A percentile compares a stretch with the other conserved stretches of the same genome.
Evolutionary conservation across 352 stramenopile species (phyloP).

Genomic region (Halophytophthora polymorphica): DNA sequence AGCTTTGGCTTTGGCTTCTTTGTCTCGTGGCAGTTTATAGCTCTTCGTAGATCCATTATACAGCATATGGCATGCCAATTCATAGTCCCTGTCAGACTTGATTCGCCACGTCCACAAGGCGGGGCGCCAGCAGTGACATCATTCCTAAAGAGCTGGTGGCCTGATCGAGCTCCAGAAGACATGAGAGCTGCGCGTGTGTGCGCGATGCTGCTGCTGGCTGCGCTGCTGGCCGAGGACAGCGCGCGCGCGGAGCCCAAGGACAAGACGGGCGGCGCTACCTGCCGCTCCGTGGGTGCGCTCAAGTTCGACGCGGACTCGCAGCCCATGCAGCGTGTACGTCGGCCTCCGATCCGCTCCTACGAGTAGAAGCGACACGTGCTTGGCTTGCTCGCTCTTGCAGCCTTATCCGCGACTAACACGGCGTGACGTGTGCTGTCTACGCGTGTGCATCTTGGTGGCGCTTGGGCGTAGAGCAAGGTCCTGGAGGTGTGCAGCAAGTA

Average conservation of each 20-base stretch:
- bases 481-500: slow-evolving; percentile 84
- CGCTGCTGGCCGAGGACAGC: slow-evolving; percentile 10
- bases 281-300: slow-evolving; percentile 56
- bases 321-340: slow-evolving; percentile 63
- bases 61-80: too few species aligned
- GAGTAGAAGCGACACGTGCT: background rate
- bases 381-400: background rate
- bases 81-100: too few species aligned
- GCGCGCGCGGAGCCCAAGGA: slow-evolving; percentile 23
- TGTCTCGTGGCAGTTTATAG: background rate
- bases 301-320: slow-evolving; percentile 65
- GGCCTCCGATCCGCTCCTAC: background rate
- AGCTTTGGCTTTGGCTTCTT: slow-evolving; percentile 2
- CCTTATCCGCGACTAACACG: background rate
- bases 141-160: too few species aligned
- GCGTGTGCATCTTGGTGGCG: slow-evolving; percentile 2
- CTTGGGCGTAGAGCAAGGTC: slow-evolving; percentile 34
- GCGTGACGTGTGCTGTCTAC: too few species aligned
- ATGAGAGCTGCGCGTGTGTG: slow-evolving; percentile 17
- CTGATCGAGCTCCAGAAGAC: slow-evolving; percentile 3
- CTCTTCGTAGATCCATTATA: too few species aligned
- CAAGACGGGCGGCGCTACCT: slow-evolving; percentile 33
- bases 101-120: too few species aligned
- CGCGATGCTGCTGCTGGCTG: slow-evolving; percentile 16
- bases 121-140: too few species aligned